phyloP scores from a whole-genome alignment of 31 red algal species.

The Bonnemaisonia californica region DNA sequence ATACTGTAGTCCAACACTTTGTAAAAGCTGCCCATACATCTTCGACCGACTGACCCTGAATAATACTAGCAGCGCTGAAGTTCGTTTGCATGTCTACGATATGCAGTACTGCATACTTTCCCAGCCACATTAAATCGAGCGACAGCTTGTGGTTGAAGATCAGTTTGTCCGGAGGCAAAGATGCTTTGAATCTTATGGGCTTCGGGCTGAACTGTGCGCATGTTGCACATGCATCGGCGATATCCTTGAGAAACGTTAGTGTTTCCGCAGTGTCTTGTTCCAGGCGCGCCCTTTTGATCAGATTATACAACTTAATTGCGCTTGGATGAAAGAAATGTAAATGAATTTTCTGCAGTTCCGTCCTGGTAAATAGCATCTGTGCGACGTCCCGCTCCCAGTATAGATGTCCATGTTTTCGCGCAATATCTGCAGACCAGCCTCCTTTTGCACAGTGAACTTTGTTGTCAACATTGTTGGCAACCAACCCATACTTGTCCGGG shows the following conservation, averaged over 20 bases:
- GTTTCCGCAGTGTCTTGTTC: conserved; percentile 6
- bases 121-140: conserved; percentile 23
- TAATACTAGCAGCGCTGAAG: conserved; percentile 13
- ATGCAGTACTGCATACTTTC: not conserved
- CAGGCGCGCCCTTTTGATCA: not conserved
- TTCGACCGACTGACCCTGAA: not conserved
- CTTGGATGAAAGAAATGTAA: conserved; percentile 18
- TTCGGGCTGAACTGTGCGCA: not conserved
- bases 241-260: not conserved
- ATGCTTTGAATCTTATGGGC: conserved; percentile 14
- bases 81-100: conserved; percentile 24
- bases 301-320: conserved; percentile 10
- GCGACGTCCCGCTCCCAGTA: not conserved
- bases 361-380: conserved; percentile 4
- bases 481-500: not conserved
- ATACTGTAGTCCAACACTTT: conserved; percentile 28
- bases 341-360: not conserved
- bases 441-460: too few relatives aligned
- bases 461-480: conserved; percentile 9
- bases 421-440: not conserved
- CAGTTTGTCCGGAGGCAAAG: not conserved
- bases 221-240: not conserved
- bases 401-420: not conserved
- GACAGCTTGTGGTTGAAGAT: conserved; percentile 16
- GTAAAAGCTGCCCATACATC: conserved; percentile 17